phyloP scores from a whole-genome alignment of 2,329 filamentous ascomycete genomes.

The Ophiostoma australiae region DNA sequence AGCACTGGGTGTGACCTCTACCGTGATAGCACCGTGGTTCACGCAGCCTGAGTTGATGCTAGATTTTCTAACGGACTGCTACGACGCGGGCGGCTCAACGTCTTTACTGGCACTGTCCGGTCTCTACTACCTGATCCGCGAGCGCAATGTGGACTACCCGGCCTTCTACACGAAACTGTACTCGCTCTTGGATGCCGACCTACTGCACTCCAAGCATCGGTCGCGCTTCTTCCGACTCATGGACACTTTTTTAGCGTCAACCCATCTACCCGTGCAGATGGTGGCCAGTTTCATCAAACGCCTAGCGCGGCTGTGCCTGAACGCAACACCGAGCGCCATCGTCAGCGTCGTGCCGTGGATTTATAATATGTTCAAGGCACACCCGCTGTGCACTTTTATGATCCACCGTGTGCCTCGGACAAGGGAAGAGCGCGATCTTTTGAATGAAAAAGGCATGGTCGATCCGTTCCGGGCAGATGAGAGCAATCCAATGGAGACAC shows the following conservation, averaged over 20 bases:
- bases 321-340: slow-evolving; percentile 82
- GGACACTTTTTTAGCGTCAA: slow-evolving; percentile 83
- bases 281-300: slow-evolving; percentile 96
- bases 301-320: slow-evolving; percentile 76
- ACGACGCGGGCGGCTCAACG: slow-evolving; percentile 77
- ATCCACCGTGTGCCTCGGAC: slow-evolving; percentile 71
- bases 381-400: slow-evolving; percentile 93
- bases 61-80: slow-evolving; percentile 95
- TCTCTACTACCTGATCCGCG: slow-evolving; percentile 88
- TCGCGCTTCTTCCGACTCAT: slow-evolving; percentile 89
- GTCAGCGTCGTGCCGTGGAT: slow-evolving; percentile 87
- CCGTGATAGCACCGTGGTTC: slow-evolving; percentile 84
- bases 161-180: slow-evolving; percentile 93
- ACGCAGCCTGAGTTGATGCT: slow-evolving; percentile 80
- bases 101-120: slow-evolving; percentile 86
- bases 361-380: slow-evolving; percentile 87
- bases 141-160: slow-evolving; percentile 93
- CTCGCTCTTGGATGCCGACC: slow-evolving; percentile 76
- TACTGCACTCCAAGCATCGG: slow-evolving; percentile 90
- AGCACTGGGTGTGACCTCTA: slow-evolving; percentile 69
- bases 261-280: slow-evolving; percentile 83
- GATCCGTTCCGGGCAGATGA: slow-evolving; percentile 78
- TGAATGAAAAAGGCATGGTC: slow-evolving; percentile 52
- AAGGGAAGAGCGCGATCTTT: slow-evolving; percentile 47
- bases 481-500: slow-evolving; percentile 74